Evolutionary conservation across 257 asterid genomes (phyloP), one percentile per base, ranked within the genome.

Genomic region (Ocimum tenuiflorum): DNA sequence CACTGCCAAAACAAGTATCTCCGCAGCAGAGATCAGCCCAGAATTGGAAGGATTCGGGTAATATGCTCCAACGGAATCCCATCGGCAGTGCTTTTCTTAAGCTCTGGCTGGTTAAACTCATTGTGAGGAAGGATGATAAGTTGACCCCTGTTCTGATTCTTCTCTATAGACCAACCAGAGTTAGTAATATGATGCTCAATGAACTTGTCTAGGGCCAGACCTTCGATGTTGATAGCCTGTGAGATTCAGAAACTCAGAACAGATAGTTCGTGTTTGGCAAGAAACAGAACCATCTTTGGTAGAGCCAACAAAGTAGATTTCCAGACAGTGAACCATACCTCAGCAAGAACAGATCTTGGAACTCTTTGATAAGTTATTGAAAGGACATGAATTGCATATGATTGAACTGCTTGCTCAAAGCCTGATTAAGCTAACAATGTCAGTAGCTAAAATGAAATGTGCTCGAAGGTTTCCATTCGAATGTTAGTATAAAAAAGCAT

Each of bases 381-480:
- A 54, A 91, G 91, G 63, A 87, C 81, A 66, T 87, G 96, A 68
- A 91, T 56, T 42, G 96, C 92, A 72, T 85, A 91, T 64, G 80
- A 88, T 73, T 80, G 96, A 72, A 89, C 79, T 66, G 96, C 98
- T 82, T 87, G 92, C 74, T 87, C 96, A 53, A 89, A 88, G 73
- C 98, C 98, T 91, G 77, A 68, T 56, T 17, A 68, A 67, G 20
- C 8, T 11, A 60, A 27, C 51, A 36, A 50, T 13, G 38, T 74
- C 63, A 55, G 47, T 38, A 51, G 45, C 15, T 19, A 23, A 4
- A 19, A 7, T 7, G 1, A 47, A 2, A 52, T 5, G 46, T 10
- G 14, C 11, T n/a, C 12, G 3, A 54, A 12, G 8, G 43, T 4
- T 35, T 27, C 46, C 2, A n/a, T 39, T 14, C 8, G 45, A 39